phyloP scores from a whole-genome alignment of 768 basidiomycete genomes.

The Lactifluus hygrophoroides region DNA sequence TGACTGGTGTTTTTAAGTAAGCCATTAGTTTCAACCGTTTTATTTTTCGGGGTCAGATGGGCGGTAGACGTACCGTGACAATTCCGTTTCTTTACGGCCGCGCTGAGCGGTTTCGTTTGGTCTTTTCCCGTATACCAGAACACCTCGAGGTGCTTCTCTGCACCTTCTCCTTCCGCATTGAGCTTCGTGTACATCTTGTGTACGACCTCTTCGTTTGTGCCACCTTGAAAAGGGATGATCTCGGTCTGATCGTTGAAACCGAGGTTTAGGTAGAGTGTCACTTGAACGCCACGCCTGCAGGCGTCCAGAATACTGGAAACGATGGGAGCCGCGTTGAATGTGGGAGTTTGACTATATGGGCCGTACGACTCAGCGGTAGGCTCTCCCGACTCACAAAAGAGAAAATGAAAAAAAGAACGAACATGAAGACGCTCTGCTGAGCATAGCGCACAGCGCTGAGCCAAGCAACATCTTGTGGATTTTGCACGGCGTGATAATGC shows the following conservation, averaged over 20 bases:
- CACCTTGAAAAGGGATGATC: slow-evolving; percentile 51
- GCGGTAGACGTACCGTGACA: slow-evolving; percentile 43
- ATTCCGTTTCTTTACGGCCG: slow-evolving; percentile 57
- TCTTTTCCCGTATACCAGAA: slow-evolving; percentile 61
- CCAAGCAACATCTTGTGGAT: slow-evolving; percentile 62
- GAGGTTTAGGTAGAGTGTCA: slow-evolving; percentile 52
- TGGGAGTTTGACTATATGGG: slow-evolving; percentile 51
- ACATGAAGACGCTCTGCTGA: slow-evolving; percentile 56
- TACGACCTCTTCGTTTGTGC: slow-evolving; percentile 64
- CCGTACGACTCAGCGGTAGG: neutral
- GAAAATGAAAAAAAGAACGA: slow-evolving; percentile 20
- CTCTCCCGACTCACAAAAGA: neutral
- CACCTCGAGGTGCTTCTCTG: slow-evolving; percentile 40
- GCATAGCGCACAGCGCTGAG: slow-evolving; percentile 55
- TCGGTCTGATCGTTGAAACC: slow-evolving; percentile 49
- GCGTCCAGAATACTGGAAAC: slow-evolving; percentile 52
- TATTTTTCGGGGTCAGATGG: no score
- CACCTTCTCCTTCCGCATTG: slow-evolving; percentile 32
- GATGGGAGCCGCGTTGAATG: slow-evolving; percentile 58
- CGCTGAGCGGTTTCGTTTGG: slow-evolving; percentile 55
- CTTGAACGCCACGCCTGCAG: slow-evolving; percentile 50
- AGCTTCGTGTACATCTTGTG: slow-evolving; percentile 48
- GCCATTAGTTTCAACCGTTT: neutral
- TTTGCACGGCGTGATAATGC: slow-evolving; percentile 37
- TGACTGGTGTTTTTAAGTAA: slow-evolving; percentile 31